A percentile compares a stretch with the other conserved stretches of the same genome.
phyloP scores from a whole-genome alignment of 768 basidiomycete species.

The Amanita brunnescens region DNA sequence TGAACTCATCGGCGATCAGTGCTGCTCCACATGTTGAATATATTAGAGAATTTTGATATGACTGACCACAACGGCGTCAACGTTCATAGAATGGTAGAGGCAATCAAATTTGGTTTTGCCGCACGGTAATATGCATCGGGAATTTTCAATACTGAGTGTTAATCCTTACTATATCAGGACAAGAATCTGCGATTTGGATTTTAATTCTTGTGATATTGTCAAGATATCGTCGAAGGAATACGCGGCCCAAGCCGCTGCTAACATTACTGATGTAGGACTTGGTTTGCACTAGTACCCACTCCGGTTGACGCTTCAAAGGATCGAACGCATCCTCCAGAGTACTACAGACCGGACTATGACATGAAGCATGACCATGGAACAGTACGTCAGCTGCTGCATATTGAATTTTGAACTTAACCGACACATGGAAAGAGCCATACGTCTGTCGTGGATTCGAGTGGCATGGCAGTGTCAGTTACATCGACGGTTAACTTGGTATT shows the following conservation, averaged over 20 bases:
- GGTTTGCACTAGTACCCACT: not conserved
- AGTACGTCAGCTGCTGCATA: slow-evolving; percentile 29
- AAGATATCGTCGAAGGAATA: slow-evolving; percentile 65
- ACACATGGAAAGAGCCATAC: slow-evolving; percentile 58
- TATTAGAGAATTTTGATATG: slow-evolving; percentile 66
- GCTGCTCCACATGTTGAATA: slow-evolving; percentile 87
- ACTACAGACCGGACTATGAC: slow-evolving; percentile 82
- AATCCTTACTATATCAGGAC: slow-evolving; percentile 34
- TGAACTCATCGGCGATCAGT: slow-evolving; percentile 23
- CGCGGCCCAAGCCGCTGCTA: slow-evolving; percentile 47
- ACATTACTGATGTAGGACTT: slow-evolving; percentile 73
- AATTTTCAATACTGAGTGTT: not conserved
- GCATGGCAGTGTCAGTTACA: slow-evolving; percentile 83
- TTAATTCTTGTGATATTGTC: slow-evolving; percentile 46
- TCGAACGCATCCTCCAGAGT: slow-evolving; percentile 67
- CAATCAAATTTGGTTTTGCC: slow-evolving; percentile 66
- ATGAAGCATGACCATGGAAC: slow-evolving; percentile 81
- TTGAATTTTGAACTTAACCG: not conserved
- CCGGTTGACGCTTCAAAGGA: slow-evolving; percentile 37
- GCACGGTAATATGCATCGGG: slow-evolving; percentile 26
- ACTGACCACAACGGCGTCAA: slow-evolving; percentile 52
- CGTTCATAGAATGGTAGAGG: slow-evolving; percentile 76
- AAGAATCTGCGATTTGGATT: slow-evolving; percentile 72
- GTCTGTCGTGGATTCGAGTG: slow-evolving; percentile 72
- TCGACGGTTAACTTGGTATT: slow-evolving; percentile 88